A percentile compares a stretch with the other conserved stretches of the same genome.
These are phyloP conservation scores for Hordeum vulgare DNA, from an alignment of 176 grass and related monocot genomes.

Conservation along the genomic window DNA sequence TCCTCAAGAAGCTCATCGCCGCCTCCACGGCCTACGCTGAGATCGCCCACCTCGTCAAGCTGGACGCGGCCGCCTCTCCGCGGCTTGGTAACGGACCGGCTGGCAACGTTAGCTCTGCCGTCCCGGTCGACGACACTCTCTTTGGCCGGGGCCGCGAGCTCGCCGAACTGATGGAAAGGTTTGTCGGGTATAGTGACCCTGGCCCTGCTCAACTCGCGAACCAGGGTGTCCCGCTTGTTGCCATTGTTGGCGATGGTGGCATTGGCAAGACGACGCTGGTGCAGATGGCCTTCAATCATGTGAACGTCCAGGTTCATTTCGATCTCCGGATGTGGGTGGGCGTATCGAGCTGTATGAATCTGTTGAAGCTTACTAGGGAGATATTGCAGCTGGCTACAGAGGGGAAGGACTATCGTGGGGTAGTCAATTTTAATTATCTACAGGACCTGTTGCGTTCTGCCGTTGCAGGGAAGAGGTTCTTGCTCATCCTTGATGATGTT, in stretches of 20 bases:
- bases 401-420: not conserved
- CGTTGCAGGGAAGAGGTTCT: constrained; percentile 26
- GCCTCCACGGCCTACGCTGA: not conserved
- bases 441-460: constrained; percentile 17
- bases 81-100: too few species aligned
- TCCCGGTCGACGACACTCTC: not conserved
- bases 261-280: constrained; percentile 43
- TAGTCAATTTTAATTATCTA: constrained; percentile 6
- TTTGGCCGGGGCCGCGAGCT: constrained; percentile 11
- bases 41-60: not conserved
- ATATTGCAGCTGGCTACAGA: constrained; percentile 19
- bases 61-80: not conserved
- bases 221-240: constrained; percentile 13
- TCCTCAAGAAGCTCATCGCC: constrained; percentile 12
- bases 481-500: constrained; percentile 53
- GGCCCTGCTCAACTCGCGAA: not conserved
- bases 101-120: constrained; percentile 10
- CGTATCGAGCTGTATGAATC: constrained; percentile 3
- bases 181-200: not conserved
- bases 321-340: constrained; percentile 38
- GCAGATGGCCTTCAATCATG: constrained; percentile 28
- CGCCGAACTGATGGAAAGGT: not conserved
- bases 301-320: constrained; percentile 8
- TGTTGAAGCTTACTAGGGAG: constrained; percentile 20
- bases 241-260: constrained; percentile 37